Evolutionary conservation across 1,284 basidiomycete genomes (phyloP), one percentile per base, ranked within the genome.

Genomic region (Sporisorium exsertum): DNA sequence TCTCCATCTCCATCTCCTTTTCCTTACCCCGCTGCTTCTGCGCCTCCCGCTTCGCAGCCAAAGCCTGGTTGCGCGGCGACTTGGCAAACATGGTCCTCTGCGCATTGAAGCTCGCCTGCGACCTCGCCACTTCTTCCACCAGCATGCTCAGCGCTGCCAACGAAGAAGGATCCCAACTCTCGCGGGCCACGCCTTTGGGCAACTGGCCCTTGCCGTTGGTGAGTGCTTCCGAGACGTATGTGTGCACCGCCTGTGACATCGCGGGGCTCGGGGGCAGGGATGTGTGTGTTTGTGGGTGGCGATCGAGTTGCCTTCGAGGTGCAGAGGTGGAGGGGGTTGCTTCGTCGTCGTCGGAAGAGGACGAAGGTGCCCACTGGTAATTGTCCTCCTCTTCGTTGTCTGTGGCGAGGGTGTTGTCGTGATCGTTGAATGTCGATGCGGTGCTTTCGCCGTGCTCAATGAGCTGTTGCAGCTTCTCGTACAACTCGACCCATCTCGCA

Each of bases 31-130:
- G n/a, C 50, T 33, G 47, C 27, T 42, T 50, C 20, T 45, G 22
- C 26, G 42, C 47, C 24, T 35, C 15, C 22, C 46, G 37, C 58
- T 58, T 58, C 22, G 56, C 58, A 2, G 37, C 66, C 57, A 63
- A 20, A 2, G 32, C 57, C 33, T 57, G 67, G 24, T 70, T 70
- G 22, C 67, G 37, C 10, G 61, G 61, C 42, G 47, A 43, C 22
- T 67, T 67, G 52, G 70, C 70, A 58, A 72, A 64, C 64, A 72
- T 64, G 27, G 64, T 67, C 24, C 59, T 13, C 16, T 59, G 54
- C 2, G 69, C 69, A 29, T 62, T 63, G 37, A 72, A 72, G 13
- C 20, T 24, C 4, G 69, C 69, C 24, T 72, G 69, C 32, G 69
- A 72, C 16, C 20, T 51, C 2, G 58, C 69, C 18, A 66, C 45